Conservation (phyloP, 2,329 filamentous ascomycete species). For the Dothidotthia symphoricarpi region DNA sequence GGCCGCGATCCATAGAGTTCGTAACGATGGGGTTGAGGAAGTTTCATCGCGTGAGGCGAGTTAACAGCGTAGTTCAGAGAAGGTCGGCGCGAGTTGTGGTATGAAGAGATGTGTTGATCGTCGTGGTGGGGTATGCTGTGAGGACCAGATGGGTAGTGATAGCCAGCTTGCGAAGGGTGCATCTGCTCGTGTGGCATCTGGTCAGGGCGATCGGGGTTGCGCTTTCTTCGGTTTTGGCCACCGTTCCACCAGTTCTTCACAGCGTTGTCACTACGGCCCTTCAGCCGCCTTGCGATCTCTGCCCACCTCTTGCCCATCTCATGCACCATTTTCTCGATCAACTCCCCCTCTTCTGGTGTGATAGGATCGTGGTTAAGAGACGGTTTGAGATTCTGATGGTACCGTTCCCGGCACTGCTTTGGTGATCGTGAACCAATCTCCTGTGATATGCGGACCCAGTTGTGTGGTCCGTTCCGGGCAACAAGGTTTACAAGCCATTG, state of each 20-base stretch:
- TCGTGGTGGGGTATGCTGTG: slow-evolving; percentile 26
- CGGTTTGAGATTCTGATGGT: slow-evolving; percentile 88
- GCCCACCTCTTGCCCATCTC: slow-evolving; percentile 88
- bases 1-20: slow-evolving; percentile 36
- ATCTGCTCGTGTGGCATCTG: slow-evolving; percentile 27
- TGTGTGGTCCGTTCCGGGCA: slow-evolving; percentile 68
- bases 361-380: slow-evolving; percentile 77
- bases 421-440: slow-evolving; percentile 75
- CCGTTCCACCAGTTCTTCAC: slow-evolving; percentile 99
- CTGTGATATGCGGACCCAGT: slow-evolving; percentile 86
- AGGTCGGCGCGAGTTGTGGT: slow-evolving; percentile 29
- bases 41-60: slow-evolving; percentile 32
- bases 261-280: slow-evolving; percentile 87
- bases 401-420: slow-evolving; percentile 94
- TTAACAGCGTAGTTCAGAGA: slow-evolving; percentile 28
- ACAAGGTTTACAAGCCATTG: slow-evolving; percentile 68
- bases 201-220: slow-evolving; percentile 39
- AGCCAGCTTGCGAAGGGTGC: slow-evolving; percentile 33
- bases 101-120: slow-evolving; percentile 27
- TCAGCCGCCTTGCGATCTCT: slow-evolving; percentile 79
- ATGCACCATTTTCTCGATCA: slow-evolving; percentile 74
- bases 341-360: slow-evolving; percentile 68
- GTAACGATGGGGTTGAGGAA: slow-evolving; percentile 35
- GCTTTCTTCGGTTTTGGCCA: slow-evolving; percentile 73
- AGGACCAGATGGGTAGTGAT: slow-evolving; percentile 28